Percentiles rank a stretch among this genome's conserved stretches.
These are phyloP conservation scores for Geotrichum ghanense DNA, from an alignment of 805 yeast genomes.

Conservation along the genomic window DNA sequence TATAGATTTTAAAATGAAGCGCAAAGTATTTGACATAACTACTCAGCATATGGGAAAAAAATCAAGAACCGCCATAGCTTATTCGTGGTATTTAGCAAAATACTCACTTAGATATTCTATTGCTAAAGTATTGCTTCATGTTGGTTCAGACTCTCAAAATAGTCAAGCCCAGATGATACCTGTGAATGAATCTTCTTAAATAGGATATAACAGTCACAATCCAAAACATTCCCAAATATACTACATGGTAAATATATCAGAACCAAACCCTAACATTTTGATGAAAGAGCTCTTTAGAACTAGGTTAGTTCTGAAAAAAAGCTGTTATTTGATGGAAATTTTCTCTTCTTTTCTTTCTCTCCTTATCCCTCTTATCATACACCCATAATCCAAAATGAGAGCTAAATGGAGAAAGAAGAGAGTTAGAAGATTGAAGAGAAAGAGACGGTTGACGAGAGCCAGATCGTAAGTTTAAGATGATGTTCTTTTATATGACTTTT, in stretches of 20 bases:
- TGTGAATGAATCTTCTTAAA: too few species aligned
- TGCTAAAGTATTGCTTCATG: neutral
- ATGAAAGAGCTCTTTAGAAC: too few species aligned
- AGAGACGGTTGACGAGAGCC: slow-evolving; percentile 99
- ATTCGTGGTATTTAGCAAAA: neutral
- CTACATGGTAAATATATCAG: neutral
- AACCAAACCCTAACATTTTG: neutral
- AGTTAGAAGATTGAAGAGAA: slow-evolving; percentile 99
- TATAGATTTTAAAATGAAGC: neutral
- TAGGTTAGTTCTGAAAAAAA: too few species aligned
- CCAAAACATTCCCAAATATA: neutral
- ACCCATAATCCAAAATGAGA: slow-evolving; percentile 20
- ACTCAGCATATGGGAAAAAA: neutral
- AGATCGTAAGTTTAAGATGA: slow-evolving; percentile 44
- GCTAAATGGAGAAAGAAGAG: slow-evolving; percentile 99
- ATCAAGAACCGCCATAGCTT: neutral
- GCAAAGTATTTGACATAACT: neutral
- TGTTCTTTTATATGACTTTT: too few species aligned
- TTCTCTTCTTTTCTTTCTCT: neutral
- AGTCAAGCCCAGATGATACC: neutral
- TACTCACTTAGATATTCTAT: neutral
- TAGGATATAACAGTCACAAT: too few species aligned
- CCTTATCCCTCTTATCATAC: slow-evolving; percentile 1
- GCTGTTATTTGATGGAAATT: neutral
- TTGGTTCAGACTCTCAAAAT: neutral